Conservation (phyloP, 202 grass and related monocot genomes). For the Setaria viridis region DNA sequence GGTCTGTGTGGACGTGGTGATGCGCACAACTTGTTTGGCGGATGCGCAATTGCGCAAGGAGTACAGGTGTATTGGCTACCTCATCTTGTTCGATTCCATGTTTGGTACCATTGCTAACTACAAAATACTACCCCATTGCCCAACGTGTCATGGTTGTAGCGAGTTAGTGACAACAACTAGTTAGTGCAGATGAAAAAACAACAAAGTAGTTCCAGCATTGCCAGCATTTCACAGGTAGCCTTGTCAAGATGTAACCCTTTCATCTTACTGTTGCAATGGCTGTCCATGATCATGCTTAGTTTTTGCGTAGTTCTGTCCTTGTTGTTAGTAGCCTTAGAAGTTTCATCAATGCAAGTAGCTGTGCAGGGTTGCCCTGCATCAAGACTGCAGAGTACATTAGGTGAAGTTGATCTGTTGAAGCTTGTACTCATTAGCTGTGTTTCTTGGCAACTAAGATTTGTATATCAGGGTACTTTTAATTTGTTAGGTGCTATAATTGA, state of each 20-base stretch:
- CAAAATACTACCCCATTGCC: slow-evolving; percentile 29
- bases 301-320: slow-evolving; percentile 8
- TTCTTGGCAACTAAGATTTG: slow-evolving; percentile 60
- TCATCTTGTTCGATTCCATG: slow-evolving; percentile 18
- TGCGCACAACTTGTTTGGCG: slow-evolving; percentile 30
- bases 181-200: background rate
- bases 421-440: slow-evolving; percentile 43
- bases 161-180: background rate
- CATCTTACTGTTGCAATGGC: slow-evolving; percentile 6
- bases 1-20: slow-evolving; percentile 12
- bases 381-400: slow-evolving; percentile 25
- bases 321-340: slow-evolving; percentile 25
- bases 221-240: background rate
- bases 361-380: slow-evolving; percentile 26
- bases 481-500: slow-evolving; percentile 49
- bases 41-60: slow-evolving; percentile 21
- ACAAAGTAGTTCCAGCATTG: background rate
- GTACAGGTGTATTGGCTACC: slow-evolving; percentile 1
- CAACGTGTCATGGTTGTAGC: background rate
- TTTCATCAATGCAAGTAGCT: slow-evolving; percentile 49
- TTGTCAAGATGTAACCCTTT: background rate
- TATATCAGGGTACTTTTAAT: slow-evolving; percentile 51
- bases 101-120: background rate
- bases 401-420: slow-evolving; percentile 41
- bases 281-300: background rate